Percentiles rank a stretch among this genome's conserved stretches.
Conservation (phyloP, 2,329 filamentous ascomycete genomes). For the Exophiala xenobiotica region DNA sequence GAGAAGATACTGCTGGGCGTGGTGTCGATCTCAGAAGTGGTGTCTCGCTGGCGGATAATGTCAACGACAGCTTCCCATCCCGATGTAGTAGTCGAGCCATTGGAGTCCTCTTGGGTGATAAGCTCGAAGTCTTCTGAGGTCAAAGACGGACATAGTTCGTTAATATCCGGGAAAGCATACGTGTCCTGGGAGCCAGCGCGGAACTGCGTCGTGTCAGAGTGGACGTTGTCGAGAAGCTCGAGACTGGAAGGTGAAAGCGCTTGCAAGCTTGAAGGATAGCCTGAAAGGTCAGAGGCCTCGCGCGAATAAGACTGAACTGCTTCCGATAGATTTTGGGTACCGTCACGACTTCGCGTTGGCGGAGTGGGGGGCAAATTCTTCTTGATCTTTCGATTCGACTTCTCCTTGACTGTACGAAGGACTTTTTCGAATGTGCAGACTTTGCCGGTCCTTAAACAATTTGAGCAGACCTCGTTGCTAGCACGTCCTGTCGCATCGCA, state of each 20-base stretch:
- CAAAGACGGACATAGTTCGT: neutral
- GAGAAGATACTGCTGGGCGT: neutral
- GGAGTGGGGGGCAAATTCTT: neutral
- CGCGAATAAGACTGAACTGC: neutral
- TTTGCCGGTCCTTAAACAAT: slow-evolving; percentile 2
- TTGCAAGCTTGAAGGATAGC: neutral
- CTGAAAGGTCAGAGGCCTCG: neutral
- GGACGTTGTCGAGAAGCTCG: neutral
- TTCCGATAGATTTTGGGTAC: neutral
- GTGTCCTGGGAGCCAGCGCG: neutral
- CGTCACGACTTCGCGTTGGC: too few relatives aligned
- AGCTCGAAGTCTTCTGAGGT: neutral
- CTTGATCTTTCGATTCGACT: neutral
- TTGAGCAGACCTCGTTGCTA: slow-evolving; percentile 4
- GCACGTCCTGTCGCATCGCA: slow-evolving; percentile 42
- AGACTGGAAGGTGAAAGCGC: neutral
- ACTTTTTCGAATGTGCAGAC: neutral
- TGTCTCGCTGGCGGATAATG: neutral
- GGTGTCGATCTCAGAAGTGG: neutral
- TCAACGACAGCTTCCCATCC: neutral
- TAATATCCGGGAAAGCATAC: neutral
- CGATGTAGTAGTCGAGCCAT: neutral
- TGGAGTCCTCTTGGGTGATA: neutral
- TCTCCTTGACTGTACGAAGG: neutral
- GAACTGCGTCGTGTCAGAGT: neutral